Percentiles rank a stretch among this genome's conserved stretches.
Evolutionary conservation across 805 yeast genomes (phyloP).

Genomic region (Clavispora carvajalis): DNA sequence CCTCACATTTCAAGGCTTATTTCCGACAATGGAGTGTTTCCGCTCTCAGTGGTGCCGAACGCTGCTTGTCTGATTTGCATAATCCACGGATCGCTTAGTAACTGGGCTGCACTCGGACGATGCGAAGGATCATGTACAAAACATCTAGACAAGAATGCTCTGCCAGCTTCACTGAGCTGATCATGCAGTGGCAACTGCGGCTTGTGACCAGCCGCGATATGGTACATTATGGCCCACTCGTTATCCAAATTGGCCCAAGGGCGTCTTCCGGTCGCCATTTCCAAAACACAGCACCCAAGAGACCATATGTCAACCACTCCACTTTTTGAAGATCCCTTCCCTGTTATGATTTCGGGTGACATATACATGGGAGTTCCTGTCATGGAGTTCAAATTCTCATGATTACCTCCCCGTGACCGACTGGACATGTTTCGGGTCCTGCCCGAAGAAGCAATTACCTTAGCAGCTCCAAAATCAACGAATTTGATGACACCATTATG

Average conservation of each 20-base stretch:
- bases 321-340: conserved; percentile 51
- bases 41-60: conserved; percentile 40
- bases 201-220: conserved; percentile 89
- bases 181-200: conserved; percentile 80
- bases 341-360: conserved; percentile 96
- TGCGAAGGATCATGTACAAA: conserved; percentile 76
- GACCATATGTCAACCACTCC: conserved; percentile 92
- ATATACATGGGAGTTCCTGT: conserved; percentile 99
- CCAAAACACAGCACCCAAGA: conserved; percentile 89
- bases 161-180: conserved; percentile 73
- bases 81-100: conserved; percentile 88
- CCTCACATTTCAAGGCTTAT: background rate
- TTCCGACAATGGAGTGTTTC: conserved; percentile 35
- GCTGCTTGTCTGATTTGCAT: conserved; percentile 64
- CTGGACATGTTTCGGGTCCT: conserved; percentile 24
- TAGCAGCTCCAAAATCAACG: conserved; percentile 98
- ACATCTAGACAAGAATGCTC: conserved; percentile 65
- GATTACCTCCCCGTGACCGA: conserved; percentile 8
- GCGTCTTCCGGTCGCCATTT: conserved; percentile 93
- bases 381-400: conserved; percentile 41
- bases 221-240: conserved; percentile 98
- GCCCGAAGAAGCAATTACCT: conserved; percentile 68
- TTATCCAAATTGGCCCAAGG: conserved; percentile 97
- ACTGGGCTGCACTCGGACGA: conserved; percentile 79
- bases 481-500: conserved; percentile 90